phyloP scores from a whole-genome alignment of 75 land plant species.

The Adiantum capillusveneris region DNA sequence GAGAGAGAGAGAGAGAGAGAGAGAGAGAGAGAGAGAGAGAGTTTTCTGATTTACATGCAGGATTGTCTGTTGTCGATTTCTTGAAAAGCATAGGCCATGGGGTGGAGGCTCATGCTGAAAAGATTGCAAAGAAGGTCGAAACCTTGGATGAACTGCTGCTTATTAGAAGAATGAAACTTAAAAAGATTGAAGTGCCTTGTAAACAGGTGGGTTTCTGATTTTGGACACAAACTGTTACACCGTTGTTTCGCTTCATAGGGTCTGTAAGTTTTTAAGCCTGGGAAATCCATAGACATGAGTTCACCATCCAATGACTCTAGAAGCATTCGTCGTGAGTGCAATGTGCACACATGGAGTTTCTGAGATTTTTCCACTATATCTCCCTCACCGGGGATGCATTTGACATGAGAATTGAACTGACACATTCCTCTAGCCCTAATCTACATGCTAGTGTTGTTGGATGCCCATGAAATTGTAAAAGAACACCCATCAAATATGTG shows the following conservation, averaged over 20 bases:
- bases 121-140: slow-evolving; percentile 10
- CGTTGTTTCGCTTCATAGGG: neutral
- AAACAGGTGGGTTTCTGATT: slow-evolving; percentile 13
- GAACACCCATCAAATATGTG: too few species aligned
- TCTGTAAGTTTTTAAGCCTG: neutral
- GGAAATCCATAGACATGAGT: neutral
- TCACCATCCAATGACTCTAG: neutral
- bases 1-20: too few species aligned
- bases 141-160: slow-evolving; percentile 8
- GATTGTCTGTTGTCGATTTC: slow-evolving; percentile 17
- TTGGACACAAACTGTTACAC: neutral
- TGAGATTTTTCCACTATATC: neutral
- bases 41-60: too few species aligned
- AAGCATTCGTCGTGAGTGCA: neutral
- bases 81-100: slow-evolving; percentile 18
- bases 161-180: slow-evolving; percentile 11
- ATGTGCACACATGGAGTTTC: neutral
- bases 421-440: too few species aligned
- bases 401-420: too few species aligned
- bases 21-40: too few species aligned
- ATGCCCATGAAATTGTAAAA: too few species aligned
- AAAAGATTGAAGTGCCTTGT: slow-evolving; percentile 20
- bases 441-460: too few species aligned
- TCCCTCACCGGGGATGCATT: too few species aligned
- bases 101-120: slow-evolving; percentile 22